A percentile compares a stretch with the other conserved stretches of the same genome.
Conservation (phyloP, 106 monocot species). For the Acanthochlamys bracteata region DNA sequence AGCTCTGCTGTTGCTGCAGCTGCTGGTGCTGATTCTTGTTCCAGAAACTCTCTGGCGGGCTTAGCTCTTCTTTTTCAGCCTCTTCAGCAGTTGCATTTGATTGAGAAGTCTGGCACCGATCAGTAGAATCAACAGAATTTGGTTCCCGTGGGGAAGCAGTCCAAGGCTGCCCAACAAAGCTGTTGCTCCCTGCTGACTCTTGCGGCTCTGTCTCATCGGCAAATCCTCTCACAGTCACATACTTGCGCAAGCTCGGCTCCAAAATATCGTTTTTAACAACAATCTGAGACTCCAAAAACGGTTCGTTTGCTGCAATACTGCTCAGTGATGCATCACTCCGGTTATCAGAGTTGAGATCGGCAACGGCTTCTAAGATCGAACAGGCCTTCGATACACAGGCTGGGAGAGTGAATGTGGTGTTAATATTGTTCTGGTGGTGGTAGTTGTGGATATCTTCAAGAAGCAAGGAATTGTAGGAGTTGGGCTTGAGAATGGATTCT, state of each 20-base stretch:
- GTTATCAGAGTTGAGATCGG: slow-evolving; percentile 72
- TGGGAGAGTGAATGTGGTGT: slow-evolving; percentile 58
- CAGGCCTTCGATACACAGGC: slow-evolving; percentile 90
- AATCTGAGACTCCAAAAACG: slow-evolving; percentile 55
- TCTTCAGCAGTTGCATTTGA: slow-evolving; percentile 24
- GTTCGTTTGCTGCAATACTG: slow-evolving; percentile 12
- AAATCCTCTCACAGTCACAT: slow-evolving; percentile 46
- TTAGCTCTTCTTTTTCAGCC: slow-evolving; percentile 14
- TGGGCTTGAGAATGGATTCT: not conserved
- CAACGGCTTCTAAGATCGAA: slow-evolving; percentile 94
- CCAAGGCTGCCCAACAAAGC: slow-evolving; percentile 52
- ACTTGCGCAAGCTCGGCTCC: slow-evolving; percentile 78
- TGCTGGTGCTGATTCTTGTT: not conserved
- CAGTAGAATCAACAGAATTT: slow-evolving; percentile 64
- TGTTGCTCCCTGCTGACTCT: slow-evolving; percentile 97
- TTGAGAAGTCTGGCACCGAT: slow-evolving; percentile 32
- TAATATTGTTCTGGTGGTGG: slow-evolving; percentile 35
- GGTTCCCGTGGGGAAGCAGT: slow-evolving; percentile 28
- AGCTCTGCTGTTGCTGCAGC: not conserved
- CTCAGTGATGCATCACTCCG: slow-evolving; percentile 10
- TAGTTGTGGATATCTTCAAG: slow-evolving; percentile 86
- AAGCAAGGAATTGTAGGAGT: slow-evolving; percentile 47
- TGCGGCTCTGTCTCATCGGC: slow-evolving; percentile 56
- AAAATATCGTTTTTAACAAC: slow-evolving; percentile 48
- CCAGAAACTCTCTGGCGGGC: not conserved